A percentile compares a stretch with the other conserved stretches of the same genome.
Evolutionary conservation across 805 yeast species (phyloP).

Genomic region (Monosporozyma servazzii): DNA sequence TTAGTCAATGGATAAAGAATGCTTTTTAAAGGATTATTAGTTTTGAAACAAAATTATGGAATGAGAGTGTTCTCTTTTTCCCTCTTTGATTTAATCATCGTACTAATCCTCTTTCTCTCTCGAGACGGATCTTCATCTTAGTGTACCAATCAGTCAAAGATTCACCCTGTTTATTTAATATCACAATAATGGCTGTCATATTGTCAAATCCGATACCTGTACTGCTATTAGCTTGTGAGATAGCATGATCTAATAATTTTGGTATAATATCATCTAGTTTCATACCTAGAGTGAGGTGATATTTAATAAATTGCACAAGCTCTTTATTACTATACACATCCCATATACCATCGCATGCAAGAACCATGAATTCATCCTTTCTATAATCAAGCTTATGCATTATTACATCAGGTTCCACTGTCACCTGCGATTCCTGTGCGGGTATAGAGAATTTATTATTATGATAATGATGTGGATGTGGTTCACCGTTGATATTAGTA

Average conservation of each 20-base stretch:
- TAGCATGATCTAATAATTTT: slow-evolving; percentile 52
- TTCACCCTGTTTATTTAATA: slow-evolving; percentile 41
- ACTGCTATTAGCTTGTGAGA: slow-evolving; percentile 58
- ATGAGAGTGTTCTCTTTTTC: not conserved
- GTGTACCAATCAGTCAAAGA: slow-evolving; percentile 50
- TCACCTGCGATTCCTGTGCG: slow-evolving; percentile 71
- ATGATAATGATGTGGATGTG: slow-evolving; percentile 1
- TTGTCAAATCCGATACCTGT: slow-evolving; percentile 80
- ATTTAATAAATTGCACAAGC: slow-evolving; percentile 45
- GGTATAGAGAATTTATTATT: slow-evolving; percentile 16
- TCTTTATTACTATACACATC: slow-evolving; percentile 55
- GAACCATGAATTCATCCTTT: slow-evolving; percentile 56
- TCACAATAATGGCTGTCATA: slow-evolving; percentile 67
- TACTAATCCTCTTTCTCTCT: slow-evolving; percentile 25
- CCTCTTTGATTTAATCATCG: slow-evolving; percentile 2
- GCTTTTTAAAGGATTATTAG: not conserved
- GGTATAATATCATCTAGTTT: slow-evolving; percentile 51
- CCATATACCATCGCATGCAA: slow-evolving; percentile 85
- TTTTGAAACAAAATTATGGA: not conserved
- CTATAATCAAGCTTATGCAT: slow-evolving; percentile 38
- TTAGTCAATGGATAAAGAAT: too few relatives aligned
- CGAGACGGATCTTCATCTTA: slow-evolving; percentile 38
- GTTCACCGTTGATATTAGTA: slow-evolving; percentile 7
- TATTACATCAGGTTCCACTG: slow-evolving; percentile 69
- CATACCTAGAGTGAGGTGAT: slow-evolving; percentile 48